These are phyloP conservation scores for Podaxis pistillaris DNA, from an alignment of 768 basidiomycete genomes.

Conservation along the genomic window DNA sequence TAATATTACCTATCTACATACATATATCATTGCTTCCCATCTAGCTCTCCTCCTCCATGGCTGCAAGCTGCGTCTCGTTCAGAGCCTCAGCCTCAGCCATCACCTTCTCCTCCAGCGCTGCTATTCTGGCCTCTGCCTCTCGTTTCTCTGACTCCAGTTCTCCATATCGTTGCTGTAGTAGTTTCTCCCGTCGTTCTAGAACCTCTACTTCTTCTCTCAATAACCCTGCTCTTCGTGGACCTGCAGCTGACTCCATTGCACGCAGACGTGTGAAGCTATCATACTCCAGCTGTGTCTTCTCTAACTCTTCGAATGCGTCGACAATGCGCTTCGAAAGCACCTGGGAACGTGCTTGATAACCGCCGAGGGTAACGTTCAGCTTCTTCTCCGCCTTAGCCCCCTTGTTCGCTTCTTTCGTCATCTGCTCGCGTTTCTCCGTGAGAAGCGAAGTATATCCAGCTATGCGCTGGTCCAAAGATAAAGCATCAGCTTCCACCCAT, in stretches of 20 bases:
- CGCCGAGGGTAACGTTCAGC: slow-evolving; percentile 82
- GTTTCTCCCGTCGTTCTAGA: slow-evolving; percentile 72
- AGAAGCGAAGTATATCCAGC: slow-evolving; percentile 65
- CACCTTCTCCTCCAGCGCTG: slow-evolving; percentile 76
- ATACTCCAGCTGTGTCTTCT: slow-evolving; percentile 64
- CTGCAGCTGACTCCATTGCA: slow-evolving; percentile 69
- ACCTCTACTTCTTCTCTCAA: slow-evolving; percentile 86
- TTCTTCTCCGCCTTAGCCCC: slow-evolving; percentile 90
- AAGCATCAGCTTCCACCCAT: slow-evolving; percentile 66
- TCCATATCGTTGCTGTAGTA: slow-evolving; percentile 81
- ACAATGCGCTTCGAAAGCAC: slow-evolving; percentile 61
- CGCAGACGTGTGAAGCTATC: slow-evolving; percentile 78
- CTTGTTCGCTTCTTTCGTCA: slow-evolving; percentile 80
- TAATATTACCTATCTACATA: slow-evolving; percentile 12
- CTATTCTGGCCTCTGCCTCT: slow-evolving; percentile 57
- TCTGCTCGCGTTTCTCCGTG: slow-evolving; percentile 59
- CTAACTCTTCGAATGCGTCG: slow-evolving; percentile 70
- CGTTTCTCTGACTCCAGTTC: slow-evolving; percentile 73
- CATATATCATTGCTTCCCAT: slow-evolving; percentile 5
- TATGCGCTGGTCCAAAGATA: slow-evolving; percentile 59
- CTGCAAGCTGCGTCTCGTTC: slow-evolving; percentile 74
- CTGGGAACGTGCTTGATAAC: slow-evolving; percentile 78
- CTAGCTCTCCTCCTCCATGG: slow-evolving; percentile 48
- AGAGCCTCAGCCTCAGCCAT: slow-evolving; percentile 82
- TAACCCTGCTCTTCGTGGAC: slow-evolving; percentile 73